phyloP scores from a whole-genome alignment of 345 rosid species.

The Nephelium lappaceum region DNA sequence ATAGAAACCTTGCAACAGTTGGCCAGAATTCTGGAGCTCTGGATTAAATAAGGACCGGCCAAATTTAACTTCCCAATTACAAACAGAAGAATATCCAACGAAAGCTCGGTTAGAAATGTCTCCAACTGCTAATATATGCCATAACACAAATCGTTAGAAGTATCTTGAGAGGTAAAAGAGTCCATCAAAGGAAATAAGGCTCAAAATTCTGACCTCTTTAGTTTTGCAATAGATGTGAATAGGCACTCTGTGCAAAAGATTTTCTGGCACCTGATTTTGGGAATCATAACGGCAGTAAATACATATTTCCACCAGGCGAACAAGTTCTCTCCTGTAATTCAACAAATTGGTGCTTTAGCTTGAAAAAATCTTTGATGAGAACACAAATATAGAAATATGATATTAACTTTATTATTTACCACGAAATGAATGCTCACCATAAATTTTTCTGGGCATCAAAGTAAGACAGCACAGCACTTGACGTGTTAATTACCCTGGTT shows the following conservation, averaged over 20 bases:
- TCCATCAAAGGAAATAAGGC: conserved; percentile 2
- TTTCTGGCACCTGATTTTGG: conserved; percentile 38
- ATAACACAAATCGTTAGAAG: conserved; percentile 26
- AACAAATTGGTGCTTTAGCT: conserved; percentile 10
- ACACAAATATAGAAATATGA: conserved; percentile 19
- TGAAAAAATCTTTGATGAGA: conserved; percentile 15
- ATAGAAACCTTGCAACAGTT: conserved; percentile 79
- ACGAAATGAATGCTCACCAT: conserved; percentile 54
- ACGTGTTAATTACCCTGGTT: conserved; percentile 64
- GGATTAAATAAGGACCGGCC: conserved; percentile 89
- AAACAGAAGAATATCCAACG: conserved; percentile 83
- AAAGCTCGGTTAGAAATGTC: conserved; percentile 68
- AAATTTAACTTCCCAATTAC: conserved; percentile 70
- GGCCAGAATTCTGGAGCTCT: conserved; percentile 63
- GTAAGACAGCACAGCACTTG: conserved; percentile 48
- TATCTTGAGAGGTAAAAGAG: conserved; percentile 16
- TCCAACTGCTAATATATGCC: conserved; percentile 58
- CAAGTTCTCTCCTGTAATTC: conserved; percentile 67
- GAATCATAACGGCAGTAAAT: conserved; percentile 61
- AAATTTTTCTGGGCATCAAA: conserved; percentile 72
- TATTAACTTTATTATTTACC: conserved; percentile 8
- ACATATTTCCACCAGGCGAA: conserved; percentile 70
- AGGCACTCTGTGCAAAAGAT: conserved; percentile 50
- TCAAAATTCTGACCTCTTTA: conserved; percentile 53
- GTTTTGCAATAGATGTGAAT: conserved; percentile 72